Percentiles rank a stretch among this genome's conserved stretches.
These are phyloP conservation scores for Fistulifera pelliculosa DNA, from an alignment of 108 stramenopile species.

Conservation along the genomic window DNA sequence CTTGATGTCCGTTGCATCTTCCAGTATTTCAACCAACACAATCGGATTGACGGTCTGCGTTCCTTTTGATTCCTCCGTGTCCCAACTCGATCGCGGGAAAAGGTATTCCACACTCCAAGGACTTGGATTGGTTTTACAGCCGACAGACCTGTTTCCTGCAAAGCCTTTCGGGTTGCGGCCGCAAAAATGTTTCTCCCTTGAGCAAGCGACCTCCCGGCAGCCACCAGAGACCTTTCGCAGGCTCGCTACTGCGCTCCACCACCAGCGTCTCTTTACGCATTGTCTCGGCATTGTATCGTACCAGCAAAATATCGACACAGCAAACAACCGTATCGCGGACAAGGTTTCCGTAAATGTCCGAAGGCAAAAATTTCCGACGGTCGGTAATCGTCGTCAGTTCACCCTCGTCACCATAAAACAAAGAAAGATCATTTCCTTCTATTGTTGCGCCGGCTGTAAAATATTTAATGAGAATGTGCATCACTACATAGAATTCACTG, in stretches of 20 bases:
- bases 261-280: slow-evolving; percentile 40
- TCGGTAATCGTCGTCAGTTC: slow-evolving; percentile 41
- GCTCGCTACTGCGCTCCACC: slow-evolving; percentile 53
- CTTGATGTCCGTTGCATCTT: slow-evolving; percentile 20
- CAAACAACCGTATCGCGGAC: slow-evolving; percentile 46
- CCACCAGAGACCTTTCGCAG: slow-evolving; percentile 68
- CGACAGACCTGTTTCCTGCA: slow-evolving; percentile 50
- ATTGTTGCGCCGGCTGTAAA: slow-evolving; percentile 36
- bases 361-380: slow-evolving; percentile 33
- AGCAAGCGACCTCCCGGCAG: slow-evolving; percentile 61
- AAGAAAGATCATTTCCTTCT: slow-evolving; percentile 45
- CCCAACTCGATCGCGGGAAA: slow-evolving; percentile 52
- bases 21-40: slow-evolving; percentile 47
- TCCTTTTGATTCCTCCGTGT: slow-evolving; percentile 39
- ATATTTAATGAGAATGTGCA: no score
- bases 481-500: no score
- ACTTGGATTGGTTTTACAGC: slow-evolving; percentile 46
- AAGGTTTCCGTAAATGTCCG: slow-evolving; percentile 43
- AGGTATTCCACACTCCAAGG: slow-evolving; percentile 52
- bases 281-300: slow-evolving; percentile 26
- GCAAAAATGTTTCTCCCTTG: slow-evolving; percentile 73
- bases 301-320: slow-evolving; percentile 52
- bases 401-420: slow-evolving; percentile 44
- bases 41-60: slow-evolving; percentile 67
- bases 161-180: slow-evolving; percentile 47